These are phyloP conservation scores for Zasmidium angulare DNA, from an alignment of 2,329 filamentous ascomycete species.

Conservation along the genomic window DNA sequence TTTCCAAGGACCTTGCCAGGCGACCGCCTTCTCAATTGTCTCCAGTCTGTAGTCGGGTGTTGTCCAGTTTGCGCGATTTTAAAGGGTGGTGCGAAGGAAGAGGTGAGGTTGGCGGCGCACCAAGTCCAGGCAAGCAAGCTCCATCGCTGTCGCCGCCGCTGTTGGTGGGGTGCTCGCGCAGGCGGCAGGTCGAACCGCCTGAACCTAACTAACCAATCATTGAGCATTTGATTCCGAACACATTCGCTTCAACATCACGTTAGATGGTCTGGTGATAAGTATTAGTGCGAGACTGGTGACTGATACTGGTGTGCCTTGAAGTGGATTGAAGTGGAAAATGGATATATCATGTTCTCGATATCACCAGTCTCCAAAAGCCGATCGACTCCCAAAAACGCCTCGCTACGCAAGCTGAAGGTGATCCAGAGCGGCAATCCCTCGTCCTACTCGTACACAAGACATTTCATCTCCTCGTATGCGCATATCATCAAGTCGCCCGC, in stretches of 20 bases:
- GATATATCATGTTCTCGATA: too few relatives aligned
- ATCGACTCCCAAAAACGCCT: background rate
- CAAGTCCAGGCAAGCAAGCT: background rate
- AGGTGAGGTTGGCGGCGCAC: background rate
- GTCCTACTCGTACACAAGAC: slow-evolving; percentile 1
- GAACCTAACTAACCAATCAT: background rate
- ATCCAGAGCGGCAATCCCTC: too few relatives aligned
- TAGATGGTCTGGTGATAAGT: too few relatives aligned
- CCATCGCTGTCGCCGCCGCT: too few relatives aligned
- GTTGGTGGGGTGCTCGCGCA: background rate
- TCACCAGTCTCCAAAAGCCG: too few relatives aligned
- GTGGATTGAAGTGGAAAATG: too few relatives aligned
- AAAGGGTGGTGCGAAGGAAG: background rate
- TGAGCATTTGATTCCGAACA: background rate
- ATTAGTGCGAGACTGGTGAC: too few relatives aligned
- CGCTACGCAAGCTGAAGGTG: background rate
- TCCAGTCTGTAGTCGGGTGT: too few relatives aligned
- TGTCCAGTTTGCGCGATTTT: background rate
- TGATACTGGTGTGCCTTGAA: too few relatives aligned
- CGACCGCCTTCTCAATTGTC: too few relatives aligned
- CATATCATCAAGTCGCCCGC: background rate
- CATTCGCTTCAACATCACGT: too few relatives aligned
- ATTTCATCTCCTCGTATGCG: background rate
- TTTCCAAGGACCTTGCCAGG: too few relatives aligned
- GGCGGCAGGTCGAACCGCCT: background rate